Evolutionary conservation across 345 rosid species (phyloP), one percentile per base, ranked within the genome.

Genomic region (Populus tremula): DNA sequence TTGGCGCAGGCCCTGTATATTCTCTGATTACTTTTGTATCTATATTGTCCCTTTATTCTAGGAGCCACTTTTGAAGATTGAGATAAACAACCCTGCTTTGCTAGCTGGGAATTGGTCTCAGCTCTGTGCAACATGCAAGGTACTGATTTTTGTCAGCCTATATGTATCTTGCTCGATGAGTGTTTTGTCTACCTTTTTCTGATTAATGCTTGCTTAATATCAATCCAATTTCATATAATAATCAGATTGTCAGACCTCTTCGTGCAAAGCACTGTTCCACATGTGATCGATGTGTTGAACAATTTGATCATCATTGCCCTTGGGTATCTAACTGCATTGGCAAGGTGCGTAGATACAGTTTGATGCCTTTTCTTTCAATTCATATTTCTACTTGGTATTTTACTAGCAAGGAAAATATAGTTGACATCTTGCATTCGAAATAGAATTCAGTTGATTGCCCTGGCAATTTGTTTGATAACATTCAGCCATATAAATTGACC

Each of bases 121-220:
- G 88, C 98, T 96, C 71, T 96, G 99, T 86, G 88, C 97, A 35
- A 92, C 98, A 67, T 96, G 99, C 98, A 96, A 96, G 94, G 98
- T 96, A 83, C 73, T 70, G 61, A 39, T 69, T 76, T 31, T 74
- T 31, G 61, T 69, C 71, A 50, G 49, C 72, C 20, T 72, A 8
- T 73, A 67, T 61, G 53, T 16, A 18, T 69, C 53, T 56, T 20
- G 13, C 73, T 8, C 41, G 33, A 68, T 72, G 64, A 74, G 31
- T 16, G 36, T 43, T 65, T 77, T 62, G 59, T 47, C 25, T 78
- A 23, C 73, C 39, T 79, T 18, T 50, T 68, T 79, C 77, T 29
- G 33, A 14, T 11, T 45, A 38, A 25, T 71, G 39, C 41, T 69
- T 10, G 16, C 20, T 54, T 56, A 59, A 16, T 69, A 5, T 12